Conservation (phyloP, 257 asterid species). For the Capsicum pubescens region DNA sequence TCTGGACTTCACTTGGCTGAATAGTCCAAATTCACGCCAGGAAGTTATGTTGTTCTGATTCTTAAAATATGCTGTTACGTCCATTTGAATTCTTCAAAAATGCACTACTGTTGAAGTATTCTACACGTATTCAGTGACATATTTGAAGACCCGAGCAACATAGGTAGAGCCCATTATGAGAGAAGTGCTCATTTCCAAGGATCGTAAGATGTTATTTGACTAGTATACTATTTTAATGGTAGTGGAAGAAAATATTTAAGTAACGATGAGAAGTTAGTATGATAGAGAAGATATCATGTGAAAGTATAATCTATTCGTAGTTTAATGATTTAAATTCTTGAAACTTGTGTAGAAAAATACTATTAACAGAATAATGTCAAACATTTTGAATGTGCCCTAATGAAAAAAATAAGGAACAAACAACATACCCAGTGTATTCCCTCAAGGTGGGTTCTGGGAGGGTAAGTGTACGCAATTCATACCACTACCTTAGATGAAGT, state of each 20-base stretch:
- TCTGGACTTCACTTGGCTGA: background rate
- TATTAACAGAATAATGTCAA: background rate
- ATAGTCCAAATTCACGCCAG: background rate
- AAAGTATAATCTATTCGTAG: background rate
- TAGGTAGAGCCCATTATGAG: background rate
- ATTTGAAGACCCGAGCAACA: too few relatives aligned
- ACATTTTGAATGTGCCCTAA: background rate
- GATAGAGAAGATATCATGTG: background rate
- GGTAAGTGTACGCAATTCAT: too few relatives aligned
- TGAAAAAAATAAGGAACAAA: background rate
- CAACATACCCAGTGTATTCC: too few relatives aligned
- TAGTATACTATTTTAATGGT: background rate
- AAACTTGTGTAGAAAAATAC: background rate
- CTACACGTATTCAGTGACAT: too few relatives aligned
- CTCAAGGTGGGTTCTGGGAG: too few relatives aligned
- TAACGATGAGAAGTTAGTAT: background rate
- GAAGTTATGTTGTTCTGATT: too few relatives aligned
- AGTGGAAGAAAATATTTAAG: background rate
- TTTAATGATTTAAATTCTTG: slow-evolving; percentile 10
- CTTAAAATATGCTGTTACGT: too few relatives aligned
- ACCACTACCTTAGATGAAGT: too few relatives aligned
- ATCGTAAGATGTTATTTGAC: background rate
- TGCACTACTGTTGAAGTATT: too few relatives aligned
- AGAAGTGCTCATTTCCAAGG: background rate
- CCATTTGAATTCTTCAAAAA: too few relatives aligned